Evolutionary conservation across 2,329 filamentous ascomycete species (phyloP), one percentile per base, ranked within the genome.

Genomic region (Xylariaceae sp.): DNA sequence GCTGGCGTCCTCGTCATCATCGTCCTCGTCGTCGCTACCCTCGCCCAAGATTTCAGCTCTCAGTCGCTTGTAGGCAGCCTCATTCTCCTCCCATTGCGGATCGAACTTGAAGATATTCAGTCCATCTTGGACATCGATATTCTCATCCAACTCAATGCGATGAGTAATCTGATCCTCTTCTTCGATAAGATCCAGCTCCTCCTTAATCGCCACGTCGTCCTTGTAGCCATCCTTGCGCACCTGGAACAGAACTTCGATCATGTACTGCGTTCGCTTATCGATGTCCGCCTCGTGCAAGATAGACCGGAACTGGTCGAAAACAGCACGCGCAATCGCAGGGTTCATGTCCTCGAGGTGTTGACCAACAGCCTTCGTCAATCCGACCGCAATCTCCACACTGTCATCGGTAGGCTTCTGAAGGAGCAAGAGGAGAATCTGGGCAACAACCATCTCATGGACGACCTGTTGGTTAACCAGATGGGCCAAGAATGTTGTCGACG

Each of bases 141-240:
- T 86, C 64, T 92, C 92, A 65, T 96, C 90, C 35, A 99, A 76
- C 53, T 88, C 87, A 53, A 91, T 80, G 58, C 86, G 83, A 75
- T 99, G 94, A 0, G 94, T 97, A 68, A 97, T 96, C 73, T 97
- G 94, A 71, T 99, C 94, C 73, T 97, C 93, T 75, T 99, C 94
- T 75, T 97, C 93, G 7, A 99, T 90, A 51, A 99, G 75, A 74
- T 99, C 94, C 59, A 99, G 78, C 73, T 99, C 94, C 71, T 97
- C 92, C 73, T 87, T 92, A 68, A 97, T 80, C 0, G 92, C 88
- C 15, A 88, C 91, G 69, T 97, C 92, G 69, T 97, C 92, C 78
- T 96, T 96, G 80, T 96, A 99, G 69, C 89, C 89, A 76, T 97
- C 93, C 75, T 97, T 96, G 64, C 94, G 85, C 58, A 97, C 88